These are phyloP conservation scores for Thecaphora thlaspeos DNA, from an alignment of 1,284 basidiomycete genomes.

Conservation along the genomic window DNA sequence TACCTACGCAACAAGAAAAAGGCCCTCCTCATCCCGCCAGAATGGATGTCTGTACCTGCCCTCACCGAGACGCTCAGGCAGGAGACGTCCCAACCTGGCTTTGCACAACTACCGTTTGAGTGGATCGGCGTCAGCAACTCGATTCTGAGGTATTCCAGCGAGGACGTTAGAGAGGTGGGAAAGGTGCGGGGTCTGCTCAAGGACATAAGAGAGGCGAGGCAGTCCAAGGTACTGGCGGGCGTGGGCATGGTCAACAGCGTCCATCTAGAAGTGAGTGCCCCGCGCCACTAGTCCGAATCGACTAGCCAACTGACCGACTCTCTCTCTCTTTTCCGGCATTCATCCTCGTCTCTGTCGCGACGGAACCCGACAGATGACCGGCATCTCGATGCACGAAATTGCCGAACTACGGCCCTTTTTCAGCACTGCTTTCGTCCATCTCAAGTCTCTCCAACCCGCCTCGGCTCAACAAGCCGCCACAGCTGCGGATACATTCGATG, in stretches of 20 bases:
- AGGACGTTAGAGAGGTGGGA: conserved; percentile 80
- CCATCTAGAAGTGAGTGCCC: conserved; percentile 64
- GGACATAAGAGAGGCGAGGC: conserved; percentile 88
- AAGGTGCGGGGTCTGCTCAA: conserved; percentile 80
- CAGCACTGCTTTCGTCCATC: conserved; percentile 42
- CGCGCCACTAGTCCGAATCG: too few relatives aligned
- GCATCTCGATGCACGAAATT: conserved; percentile 53
- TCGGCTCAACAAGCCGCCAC: not conserved
- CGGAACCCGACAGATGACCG: conserved; percentile 59
- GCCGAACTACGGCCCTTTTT: conserved; percentile 53
- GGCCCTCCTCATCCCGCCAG: conserved; percentile 83
- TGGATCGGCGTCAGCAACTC: conserved; percentile 27
- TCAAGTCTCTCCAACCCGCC: conserved; percentile 23
- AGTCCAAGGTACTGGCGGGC: conserved; percentile 86
- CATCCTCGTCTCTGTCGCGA: too few relatives aligned
- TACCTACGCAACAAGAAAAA: conserved; percentile 91
- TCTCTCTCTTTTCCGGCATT: conserved; percentile 1
- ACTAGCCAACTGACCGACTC: too few relatives aligned
- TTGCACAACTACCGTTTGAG: conserved; percentile 58
- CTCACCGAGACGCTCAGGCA: conserved; percentile 64
- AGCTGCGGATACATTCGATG: too few relatives aligned
- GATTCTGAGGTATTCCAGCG: conserved; percentile 64
- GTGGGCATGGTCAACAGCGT: conserved; percentile 62
- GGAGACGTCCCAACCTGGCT: conserved; percentile 50
- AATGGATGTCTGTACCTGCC: conserved; percentile 80